Evolutionary conservation across 805 yeast species (phyloP), one percentile per base, ranked within the genome.

Genomic region (Priceomyces melissophilus): DNA sequence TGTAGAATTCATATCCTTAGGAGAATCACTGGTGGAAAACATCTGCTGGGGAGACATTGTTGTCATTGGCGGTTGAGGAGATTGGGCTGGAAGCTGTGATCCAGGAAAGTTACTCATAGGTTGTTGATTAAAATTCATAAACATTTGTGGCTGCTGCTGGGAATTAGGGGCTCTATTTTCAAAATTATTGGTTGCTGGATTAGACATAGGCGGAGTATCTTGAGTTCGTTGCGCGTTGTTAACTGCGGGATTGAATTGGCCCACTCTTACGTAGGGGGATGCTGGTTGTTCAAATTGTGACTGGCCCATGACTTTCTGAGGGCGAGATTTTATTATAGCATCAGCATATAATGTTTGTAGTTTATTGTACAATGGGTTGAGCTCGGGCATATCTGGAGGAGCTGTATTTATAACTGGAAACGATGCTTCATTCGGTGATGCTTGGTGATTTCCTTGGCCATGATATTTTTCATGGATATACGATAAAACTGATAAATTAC

Each of bases 361-460:
- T 37, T 65, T 61, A n/a, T 63, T 62, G 53, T 78, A 78, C 31
- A 72, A 64, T 30, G 67, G 72, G 38, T 61, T 60, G 32, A 78
- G 60, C 47, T 76, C 82, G 0, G 81, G 80, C 61, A 76, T 65
- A 34, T 76, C 81, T 3, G 69, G 69, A 6, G 82, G 82, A 4
- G 84, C 73, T 1, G 75, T 61, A 43, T 77, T 66, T 31, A 78
- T 73, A 25, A 72, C 67, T 2, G 84, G 84, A 41, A 70, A 70
- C 11, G 54, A 57, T 37, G 54, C 52, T 45, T 60, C 57, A 33
- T 57, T 61, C 27, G 49, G 56, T n/a, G 31, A 39, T 29, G 53
- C 51, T 6, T 55, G 52, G 33, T 53, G 58, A n/a, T 54, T 59
- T 4, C 55, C 46, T 7, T 58, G 53, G 40, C 57, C 56, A 44